These are phyloP conservation scores for Medicago arabica DNA, from an alignment of 306 rosid species.

Conservation along the genomic window DNA sequence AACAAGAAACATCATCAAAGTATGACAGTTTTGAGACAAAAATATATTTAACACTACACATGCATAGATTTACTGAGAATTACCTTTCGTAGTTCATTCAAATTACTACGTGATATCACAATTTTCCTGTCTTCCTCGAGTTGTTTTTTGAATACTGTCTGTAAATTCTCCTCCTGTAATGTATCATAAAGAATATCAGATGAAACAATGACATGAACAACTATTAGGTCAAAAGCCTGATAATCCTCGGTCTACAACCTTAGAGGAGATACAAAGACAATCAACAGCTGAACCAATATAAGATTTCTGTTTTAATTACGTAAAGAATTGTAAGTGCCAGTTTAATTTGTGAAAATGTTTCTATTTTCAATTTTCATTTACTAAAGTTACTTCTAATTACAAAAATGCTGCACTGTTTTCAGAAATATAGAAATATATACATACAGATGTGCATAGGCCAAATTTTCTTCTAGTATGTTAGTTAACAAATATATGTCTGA, in stretches of 20 bases:
- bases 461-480: neutral
- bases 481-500: conserved; percentile 10
- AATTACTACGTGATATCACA: conserved; percentile 83
- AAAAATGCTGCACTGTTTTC: neutral
- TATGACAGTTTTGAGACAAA: neutral
- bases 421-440: neutral
- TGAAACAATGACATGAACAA: conserved; percentile 23
- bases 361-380: neutral
- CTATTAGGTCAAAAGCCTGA: neutral
- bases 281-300: conserved; percentile 14
- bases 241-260: conserved; percentile 20
- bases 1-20: neutral
- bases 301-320: conserved; percentile 20
- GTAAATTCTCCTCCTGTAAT: conserved; percentile 82
- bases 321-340: neutral
- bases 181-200: conserved; percentile 38
- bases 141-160: conserved; percentile 81
- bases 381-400: too few relatives aligned
- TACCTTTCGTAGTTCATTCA: conserved; percentile 84
- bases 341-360: conserved; percentile 1
- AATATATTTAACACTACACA: neutral
- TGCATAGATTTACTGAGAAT: conserved; percentile 13
- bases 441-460: neutral
- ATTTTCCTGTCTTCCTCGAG: conserved; percentile 90
- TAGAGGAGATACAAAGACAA: conserved; percentile 6